Conservation (phyloP, 768 basidiomycete species). For the Porphyrellus cyaneotinctus region DNA sequence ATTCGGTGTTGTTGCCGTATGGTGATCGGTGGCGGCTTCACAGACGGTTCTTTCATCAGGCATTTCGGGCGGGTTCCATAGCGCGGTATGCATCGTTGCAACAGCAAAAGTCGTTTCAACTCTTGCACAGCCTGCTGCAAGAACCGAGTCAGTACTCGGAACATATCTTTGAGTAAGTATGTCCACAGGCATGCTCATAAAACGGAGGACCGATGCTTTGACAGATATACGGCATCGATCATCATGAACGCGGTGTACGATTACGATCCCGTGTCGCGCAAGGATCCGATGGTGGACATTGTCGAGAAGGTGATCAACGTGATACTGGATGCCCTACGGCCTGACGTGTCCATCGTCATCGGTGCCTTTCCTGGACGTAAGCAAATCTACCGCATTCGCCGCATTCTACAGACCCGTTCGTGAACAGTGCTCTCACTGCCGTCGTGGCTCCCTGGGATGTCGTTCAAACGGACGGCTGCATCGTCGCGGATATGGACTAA, state of each 20-base stretch:
- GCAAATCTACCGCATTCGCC: not conserved
- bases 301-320: constrained; percentile 6
- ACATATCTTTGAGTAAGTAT: constrained; percentile 30
- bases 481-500: constrained; percentile 1
- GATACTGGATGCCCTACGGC: constrained; percentile 3
- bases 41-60: constrained; percentile 23
- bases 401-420: not conserved
- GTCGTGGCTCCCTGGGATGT: constrained; percentile 15
- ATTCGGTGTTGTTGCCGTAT: constrained; percentile 23
- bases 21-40: constrained; percentile 30
- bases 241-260: constrained; percentile 11
- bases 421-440: constrained; percentile 3
- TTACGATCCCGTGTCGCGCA: constrained; percentile 12
- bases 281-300: constrained; percentile 8
- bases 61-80: constrained; percentile 15
- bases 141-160: constrained; percentile 28
- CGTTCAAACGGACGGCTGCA: constrained; percentile 2
- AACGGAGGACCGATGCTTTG: too few species aligned
- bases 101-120: constrained; percentile 24
- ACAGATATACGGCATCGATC: constrained; percentile 12
- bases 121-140: constrained; percentile 31
- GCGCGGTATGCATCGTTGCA: constrained; percentile 25
- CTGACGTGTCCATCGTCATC: constrained; percentile 7
- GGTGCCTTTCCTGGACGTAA: constrained; percentile 14
- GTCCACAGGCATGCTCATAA: too few species aligned